A percentile compares a stretch with the other conserved stretches of the same genome.
phyloP scores from a whole-genome alignment of 108 stramenopile species.

The Nitzschia sp. region DNA sequence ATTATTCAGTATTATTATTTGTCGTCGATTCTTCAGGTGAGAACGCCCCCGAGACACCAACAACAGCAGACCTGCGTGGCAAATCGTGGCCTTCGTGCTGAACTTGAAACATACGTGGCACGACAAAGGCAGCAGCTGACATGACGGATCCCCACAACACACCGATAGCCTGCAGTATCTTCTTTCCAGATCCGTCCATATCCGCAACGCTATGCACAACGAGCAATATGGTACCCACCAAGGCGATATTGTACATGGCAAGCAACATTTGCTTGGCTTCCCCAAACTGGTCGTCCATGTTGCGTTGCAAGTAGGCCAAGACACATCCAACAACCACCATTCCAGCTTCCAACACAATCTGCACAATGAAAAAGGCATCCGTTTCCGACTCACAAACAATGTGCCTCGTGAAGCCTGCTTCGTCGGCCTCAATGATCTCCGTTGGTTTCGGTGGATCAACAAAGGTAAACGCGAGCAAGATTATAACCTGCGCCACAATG shows the following conservation, averaged over 20 bases:
- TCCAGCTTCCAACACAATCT: conserved; percentile 22
- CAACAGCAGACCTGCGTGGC: too few species aligned
- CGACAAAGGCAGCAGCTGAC: conserved; percentile 17
- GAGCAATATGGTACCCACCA: conserved; percentile 19
- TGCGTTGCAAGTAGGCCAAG: conserved; percentile 41
- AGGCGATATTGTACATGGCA: conserved; percentile 48
- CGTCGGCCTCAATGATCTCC: conserved; percentile 17
- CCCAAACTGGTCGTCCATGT: conserved; percentile 32
- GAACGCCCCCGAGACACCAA: too few species aligned
- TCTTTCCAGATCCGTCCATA: not conserved
- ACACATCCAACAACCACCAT: conserved; percentile 40
- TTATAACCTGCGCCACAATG: conserved; percentile 23
- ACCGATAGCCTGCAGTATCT: conserved; percentile 29
- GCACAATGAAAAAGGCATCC: conserved; percentile 14
- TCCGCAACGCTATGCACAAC: not conserved
- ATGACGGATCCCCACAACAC: conserved; percentile 29
- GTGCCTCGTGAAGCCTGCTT: conserved; percentile 3
- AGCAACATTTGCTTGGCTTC: conserved; percentile 44
- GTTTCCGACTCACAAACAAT: conserved; percentile 29
- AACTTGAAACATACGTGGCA: too few species aligned
- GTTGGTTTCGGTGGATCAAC: conserved; percentile 32
- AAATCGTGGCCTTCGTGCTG: too few species aligned
- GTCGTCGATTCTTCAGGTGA: too few species aligned
- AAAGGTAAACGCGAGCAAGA: conserved; percentile 36
- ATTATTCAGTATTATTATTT: too few species aligned